phyloP scores from a whole-genome alignment of 2,329 filamentous ascomycete genomes.

The Cordyceps militaris region DNA sequence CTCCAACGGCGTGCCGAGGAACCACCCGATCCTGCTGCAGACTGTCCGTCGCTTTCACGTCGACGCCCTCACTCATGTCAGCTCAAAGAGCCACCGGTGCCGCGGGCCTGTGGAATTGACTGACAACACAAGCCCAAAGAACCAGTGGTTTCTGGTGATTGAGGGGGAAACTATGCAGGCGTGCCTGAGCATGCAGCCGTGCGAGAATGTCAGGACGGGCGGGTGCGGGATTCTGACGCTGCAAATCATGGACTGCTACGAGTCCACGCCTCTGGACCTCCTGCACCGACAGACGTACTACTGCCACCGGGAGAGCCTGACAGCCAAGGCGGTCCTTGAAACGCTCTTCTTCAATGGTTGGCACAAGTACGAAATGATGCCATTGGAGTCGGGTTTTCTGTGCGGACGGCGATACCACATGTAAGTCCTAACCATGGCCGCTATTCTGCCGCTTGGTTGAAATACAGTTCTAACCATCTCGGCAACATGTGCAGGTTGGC shows the following conservation, averaged over 20 bases:
- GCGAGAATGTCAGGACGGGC: background rate
- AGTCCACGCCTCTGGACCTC: background rate
- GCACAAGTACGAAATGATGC: slow-evolving; percentile 2
- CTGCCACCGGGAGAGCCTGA: background rate
- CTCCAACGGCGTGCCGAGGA: background rate
- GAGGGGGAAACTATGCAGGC: background rate
- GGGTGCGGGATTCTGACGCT: background rate
- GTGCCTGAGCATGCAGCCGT: background rate
- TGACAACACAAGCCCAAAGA: background rate
- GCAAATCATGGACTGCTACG: background rate
- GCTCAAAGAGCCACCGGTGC: background rate
- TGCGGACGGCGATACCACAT: background rate
- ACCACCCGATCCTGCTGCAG: background rate
- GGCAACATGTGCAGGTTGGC: background rate
- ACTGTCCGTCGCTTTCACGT: background rate
- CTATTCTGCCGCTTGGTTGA: background rate
- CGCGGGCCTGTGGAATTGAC: background rate
- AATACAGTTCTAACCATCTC: background rate
- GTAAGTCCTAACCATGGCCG: background rate
- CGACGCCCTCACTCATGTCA: background rate
- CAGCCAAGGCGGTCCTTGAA: background rate
- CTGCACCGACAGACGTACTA: background rate
- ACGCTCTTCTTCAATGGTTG: background rate
- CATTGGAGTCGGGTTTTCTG: background rate
- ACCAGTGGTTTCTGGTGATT: slow-evolving; percentile 7